Evolutionary conservation across 768 basidiomycete genomes (phyloP).

Genomic region (Pleurotus tuber-regium): DNA sequence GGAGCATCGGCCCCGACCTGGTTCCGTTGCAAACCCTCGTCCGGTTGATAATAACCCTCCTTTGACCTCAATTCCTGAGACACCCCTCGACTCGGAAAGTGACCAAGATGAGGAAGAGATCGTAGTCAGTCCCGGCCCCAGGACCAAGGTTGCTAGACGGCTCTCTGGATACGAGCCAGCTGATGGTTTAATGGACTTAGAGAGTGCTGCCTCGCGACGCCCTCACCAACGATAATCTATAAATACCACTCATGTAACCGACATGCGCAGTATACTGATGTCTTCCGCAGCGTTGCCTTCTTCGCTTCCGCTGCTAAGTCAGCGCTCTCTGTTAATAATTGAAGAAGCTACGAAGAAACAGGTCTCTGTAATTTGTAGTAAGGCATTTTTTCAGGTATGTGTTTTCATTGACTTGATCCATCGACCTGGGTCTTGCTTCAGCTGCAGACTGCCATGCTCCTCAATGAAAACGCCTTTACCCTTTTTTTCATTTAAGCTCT

Average conservation of each 20-base stretch:
- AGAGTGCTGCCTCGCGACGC: conserved; percentile 30
- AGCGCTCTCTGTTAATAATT: too few relatives aligned
- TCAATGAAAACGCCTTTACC: too few relatives aligned
- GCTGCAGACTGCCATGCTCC: too few relatives aligned
- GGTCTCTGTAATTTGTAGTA: too few relatives aligned
- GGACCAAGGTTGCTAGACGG: conserved; percentile 26
- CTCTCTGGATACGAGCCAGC: conserved; percentile 50
- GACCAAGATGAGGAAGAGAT: conserved; percentile 23
- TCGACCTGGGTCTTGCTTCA: too few relatives aligned
- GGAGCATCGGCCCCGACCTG: conserved; percentile 8
- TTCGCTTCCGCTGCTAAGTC: too few relatives aligned
- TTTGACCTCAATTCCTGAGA: conserved; percentile 14
- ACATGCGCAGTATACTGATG: not conserved
- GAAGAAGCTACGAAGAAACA: too few relatives aligned
- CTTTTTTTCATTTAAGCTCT: too few relatives aligned
- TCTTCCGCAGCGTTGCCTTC: too few relatives aligned
- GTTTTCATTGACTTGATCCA: too few relatives aligned
- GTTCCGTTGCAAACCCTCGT: not conserved
- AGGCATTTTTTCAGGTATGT: too few relatives aligned
- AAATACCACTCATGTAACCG: too few relatives aligned
- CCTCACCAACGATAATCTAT: conserved; percentile 16
- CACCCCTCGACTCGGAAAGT: conserved; percentile 16
- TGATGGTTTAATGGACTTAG: conserved; percentile 47
- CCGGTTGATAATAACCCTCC: not conserved
- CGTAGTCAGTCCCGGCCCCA: conserved; percentile 11